Base-by-base conservation (phyloP, 768 basidiomycete genomes). In the Naganishia kalamii region DNA sequence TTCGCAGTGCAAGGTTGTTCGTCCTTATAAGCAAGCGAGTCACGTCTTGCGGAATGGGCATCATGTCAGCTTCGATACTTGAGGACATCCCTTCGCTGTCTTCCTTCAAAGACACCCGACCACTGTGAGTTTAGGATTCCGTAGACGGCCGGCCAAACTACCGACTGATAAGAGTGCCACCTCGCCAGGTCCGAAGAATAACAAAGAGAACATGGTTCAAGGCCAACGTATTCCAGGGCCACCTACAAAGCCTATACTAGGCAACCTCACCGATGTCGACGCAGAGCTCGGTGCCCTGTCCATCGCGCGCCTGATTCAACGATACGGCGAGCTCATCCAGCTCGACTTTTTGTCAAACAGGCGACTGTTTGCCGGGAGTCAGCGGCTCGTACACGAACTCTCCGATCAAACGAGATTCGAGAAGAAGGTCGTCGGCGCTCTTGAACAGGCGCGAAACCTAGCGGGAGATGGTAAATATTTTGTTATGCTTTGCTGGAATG, bases 401-500 rank as follows among this genome's bases (percentile, higher is more conserved):
- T 79, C 78, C 35, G 79, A 83, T 69, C 81, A 83, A 32, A 77
- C 72, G 27, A 72, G 78, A 15, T 83, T 82, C 73, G 69, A 75
- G 29, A 83, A 83, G 70, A 70, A 65, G 17, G 74, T 82, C 13
- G 44, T 25, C 17, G 80, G 79, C 19, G 68, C 78, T 2, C 69
- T 83, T 0, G 35, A 64, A 23, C 62, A 80, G 50, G 77, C 81
- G 6, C 73, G 82, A 23, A 74, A 76, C 51, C 73, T 80, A 3
- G 74, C 77, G 13, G 78, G 79, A 23, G 82, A 83, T 69, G 83
- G 78, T 4, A 69, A 81, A 15, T 82, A 81, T 68, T 81, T 80
- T 27, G 80, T 80, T 32, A 10, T 73, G 60, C 23, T 4, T 7
- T 32, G 17, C 21, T 25, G n/a, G 10, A 1, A n/a, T 44, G 25